Percentiles rank a stretch among this genome's conserved stretches.
Evolutionary conservation across 2,329 filamentous ascomycete species (phyloP).

Genomic region (Epichloe typhina): DNA sequence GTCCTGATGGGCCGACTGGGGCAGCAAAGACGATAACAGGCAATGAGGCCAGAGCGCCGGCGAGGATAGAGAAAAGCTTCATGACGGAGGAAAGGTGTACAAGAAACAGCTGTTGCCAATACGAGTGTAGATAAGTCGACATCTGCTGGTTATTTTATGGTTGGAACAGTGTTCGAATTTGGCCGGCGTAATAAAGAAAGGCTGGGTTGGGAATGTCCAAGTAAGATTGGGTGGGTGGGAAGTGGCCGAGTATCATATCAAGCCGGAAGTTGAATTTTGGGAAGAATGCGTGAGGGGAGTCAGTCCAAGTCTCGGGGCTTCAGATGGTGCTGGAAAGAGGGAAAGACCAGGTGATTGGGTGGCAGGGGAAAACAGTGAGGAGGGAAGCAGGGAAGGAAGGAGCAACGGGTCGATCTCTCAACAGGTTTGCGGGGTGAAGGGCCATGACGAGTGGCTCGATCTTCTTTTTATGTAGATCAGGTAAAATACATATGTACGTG

Average conservation of each 20-base stretch:
- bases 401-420: neutral
- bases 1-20: constrained; percentile 20
- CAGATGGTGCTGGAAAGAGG: too few species aligned
- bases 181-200: too few species aligned
- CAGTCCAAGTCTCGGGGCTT: neutral
- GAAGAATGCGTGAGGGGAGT: neutral
- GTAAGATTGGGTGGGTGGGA: neutral
- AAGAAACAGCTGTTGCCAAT: neutral
- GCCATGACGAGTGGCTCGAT: neutral
- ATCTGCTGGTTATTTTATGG: neutral
- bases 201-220: too few species aligned
- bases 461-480: neutral
- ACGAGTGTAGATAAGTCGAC: neutral
- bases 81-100: neutral
- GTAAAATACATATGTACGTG: neutral
- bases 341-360: too few species aligned
- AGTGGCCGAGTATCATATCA: neutral
- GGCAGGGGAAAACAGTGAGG: too few species aligned
- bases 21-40: constrained; percentile 8
- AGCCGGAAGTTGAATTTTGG: neutral
- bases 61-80: constrained; percentile 1
- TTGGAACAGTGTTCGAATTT: neutral
- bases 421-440: neutral
- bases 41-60: constrained; percentile 7
- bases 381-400: neutral